Base-by-base conservation (phyloP, 2,329 filamentous ascomycete genomes). In the Trichophyton verrucosum region DNA sequence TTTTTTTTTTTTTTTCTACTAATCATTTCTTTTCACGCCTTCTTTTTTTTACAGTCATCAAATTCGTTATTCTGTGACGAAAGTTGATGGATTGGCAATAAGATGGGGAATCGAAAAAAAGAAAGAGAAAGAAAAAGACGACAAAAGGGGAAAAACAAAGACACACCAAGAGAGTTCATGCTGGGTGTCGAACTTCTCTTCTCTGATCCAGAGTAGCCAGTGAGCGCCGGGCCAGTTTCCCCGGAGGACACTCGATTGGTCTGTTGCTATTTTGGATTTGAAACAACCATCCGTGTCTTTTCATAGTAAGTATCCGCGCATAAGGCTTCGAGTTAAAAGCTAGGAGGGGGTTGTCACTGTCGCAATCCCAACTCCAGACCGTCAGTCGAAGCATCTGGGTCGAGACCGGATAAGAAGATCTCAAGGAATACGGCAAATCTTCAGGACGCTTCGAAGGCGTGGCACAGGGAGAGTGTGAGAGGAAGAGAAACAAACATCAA, bases 221-320 rank as follows among this genome's bases (percentile, higher is more conserved):
- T 55, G 49, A 27, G 49, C 49, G 49, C 49, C 49, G 49, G 49
- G 33, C 49, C 49, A 55, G 49, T 55, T 53, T 55, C 49, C 49
- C 49, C 49, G 49, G 49, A 55, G 49, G 49, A 17, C 30, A 55
- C 49, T 55, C 24, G 24, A 55, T 55, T 55, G 49, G 49, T 20
- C 30, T 55, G 49, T 55, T 55, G 30, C 49, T 55, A 55, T 55
- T 55, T 55, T 55, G 27, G 49, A 55, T 36, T 55, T 55, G 49
- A 55, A 55, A 55, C 49, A 55, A 33, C 30, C 27, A 55, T 55
- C 49, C 49, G 49, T 55, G 49, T 33, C 49, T 55, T 55, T 55
- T 8, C 49, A 55, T 33, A 36, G 49, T 33, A 55, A 55, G 49
- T 55, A 33, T 55, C 24, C 49, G 49, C 49, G 49, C 49, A 33